Evolutionary conservation across 2,329 filamentous ascomycete genomes (phyloP), one percentile per base, ranked within the genome.

Genomic region (Fusarium pseudograminearum): DNA sequence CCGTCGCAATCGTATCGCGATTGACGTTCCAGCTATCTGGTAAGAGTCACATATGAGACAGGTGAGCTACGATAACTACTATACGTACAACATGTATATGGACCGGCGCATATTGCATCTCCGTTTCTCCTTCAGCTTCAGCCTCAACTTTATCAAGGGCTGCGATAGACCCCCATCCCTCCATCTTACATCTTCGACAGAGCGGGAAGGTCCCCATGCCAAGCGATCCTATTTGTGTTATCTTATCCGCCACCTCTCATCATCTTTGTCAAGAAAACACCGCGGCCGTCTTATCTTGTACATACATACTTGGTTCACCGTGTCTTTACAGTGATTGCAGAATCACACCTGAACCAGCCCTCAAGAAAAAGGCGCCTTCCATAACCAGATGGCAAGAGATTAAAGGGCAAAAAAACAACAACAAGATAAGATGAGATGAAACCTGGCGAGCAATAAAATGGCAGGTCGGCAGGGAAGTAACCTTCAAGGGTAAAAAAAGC

Each of bases 311-410:
- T 40, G 12, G 7, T 40, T 44, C 44, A 48, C 33, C 22, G 11
- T 42, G 30, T 40, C 7, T 20, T 40, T n/a, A 31, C 34, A n/a
- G 42, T 50, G 36, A 54, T 50, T 28, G 42, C 24, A 24, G 30
- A 40, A 44, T 51, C 63, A 47, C 60, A 64, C 53, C 42, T 60
- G 18, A 30, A 38, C 22, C 20, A 52, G n/a, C 46, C n/a, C 26
- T 38, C 15, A 33, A n/a, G 40, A 52, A 63, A 45, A 45, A 54
- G 20, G 18, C 14, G 20, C 36, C 30, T 60, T 28, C 46, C 24
- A 15, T 48, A 54, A 44, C 18, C 14, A 56, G 46, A 12, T 36
- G 16, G 24, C n/a, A 20, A 48, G 61, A 65, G 40, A 65, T 65
- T 65, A 48, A 33, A 41, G 10, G 24, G 12, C 6, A 12, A 16